phyloP scores from a whole-genome alignment of 306 rosid genomes.

The Fragaria iinumae region DNA sequence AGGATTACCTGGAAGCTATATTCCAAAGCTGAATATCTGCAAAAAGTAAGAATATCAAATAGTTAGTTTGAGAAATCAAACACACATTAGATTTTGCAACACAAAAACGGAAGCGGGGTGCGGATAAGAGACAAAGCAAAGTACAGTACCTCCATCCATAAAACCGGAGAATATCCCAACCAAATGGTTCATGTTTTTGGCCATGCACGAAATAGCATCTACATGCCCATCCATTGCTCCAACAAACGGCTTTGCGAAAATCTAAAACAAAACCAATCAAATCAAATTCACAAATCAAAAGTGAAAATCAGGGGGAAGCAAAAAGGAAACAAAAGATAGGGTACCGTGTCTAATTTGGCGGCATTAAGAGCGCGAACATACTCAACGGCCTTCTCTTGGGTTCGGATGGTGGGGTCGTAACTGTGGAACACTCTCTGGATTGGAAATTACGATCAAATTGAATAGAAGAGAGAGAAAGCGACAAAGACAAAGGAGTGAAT shows the following conservation, averaged over 20 bases:
- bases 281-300: background rate
- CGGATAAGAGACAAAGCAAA: background rate
- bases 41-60: background rate
- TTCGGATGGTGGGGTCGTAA: conserved; percentile 67
- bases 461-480: no score
- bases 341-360: conserved; percentile 82
- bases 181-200: conserved; percentile 83
- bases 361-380: conserved; percentile 90
- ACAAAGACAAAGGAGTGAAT: no score
- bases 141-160: conserved; percentile 85
- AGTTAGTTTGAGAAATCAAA: background rate
- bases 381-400: conserved; percentile 88
- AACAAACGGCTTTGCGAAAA: conserved; percentile 85
- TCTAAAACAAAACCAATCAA: conserved; percentile 34
- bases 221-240: conserved; percentile 97
- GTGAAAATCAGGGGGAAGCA: background rate
- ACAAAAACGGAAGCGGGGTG: no score
- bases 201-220: conserved; percentile 84
- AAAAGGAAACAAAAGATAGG: background rate
- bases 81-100: background rate
- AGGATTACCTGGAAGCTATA: conserved; percentile 71
- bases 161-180: conserved; percentile 82
- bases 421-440: no score
- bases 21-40: conserved; percentile 97
- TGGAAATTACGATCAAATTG: no score